Evolutionary conservation across 2,329 filamentous ascomycete species (phyloP), one percentile per base, ranked within the genome.

Genomic region (Monascus ruber): DNA sequence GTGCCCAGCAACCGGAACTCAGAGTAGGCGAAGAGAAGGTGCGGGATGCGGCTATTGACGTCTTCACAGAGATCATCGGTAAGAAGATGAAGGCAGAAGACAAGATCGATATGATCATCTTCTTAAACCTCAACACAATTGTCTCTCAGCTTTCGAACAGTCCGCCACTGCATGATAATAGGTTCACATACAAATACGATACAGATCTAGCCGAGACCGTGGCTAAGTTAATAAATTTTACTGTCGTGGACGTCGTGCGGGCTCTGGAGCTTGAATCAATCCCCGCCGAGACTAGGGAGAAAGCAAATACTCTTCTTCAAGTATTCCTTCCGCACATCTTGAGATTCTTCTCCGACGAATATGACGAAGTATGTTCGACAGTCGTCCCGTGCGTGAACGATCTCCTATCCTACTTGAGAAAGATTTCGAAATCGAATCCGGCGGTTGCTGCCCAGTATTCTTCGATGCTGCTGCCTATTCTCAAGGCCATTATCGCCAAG

Each of bases 81-180:
- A 98, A 98, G 73, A 96, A 96, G 71, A 98, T 98, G 91, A 86
- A 85, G 53, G 74, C 87, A 1, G 72, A 77, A 31, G 89, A 96
- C 68, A 98, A 98, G 73, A 82, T 94, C 52, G 83, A 93, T 53
- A 80, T 98, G 72, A 93, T 98, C 50, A 70, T 79, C 24, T 94
- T 94, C 62, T 74, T 98, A 47, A 94, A 91, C 59, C 73, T 98
- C 31, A 78, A 81, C 45, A 79, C 83, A 37, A 86, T 98, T 50
- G 81, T 96, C 38, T 76, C 80, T 29, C 85, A 94, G 64, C 79
- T 98, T 39, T 79, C 94, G 47, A 76, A 77, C 46, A 94, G 85
- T 58, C 83, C 87, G 26, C 79, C 85, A 2, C 69, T 98, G 41
- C 75, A 78, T 54, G 83, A 93, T 47, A 77, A 80, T 58, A 79